phyloP scores from a whole-genome alignment of 805 yeast species.

The Ogataea neopini region DNA sequence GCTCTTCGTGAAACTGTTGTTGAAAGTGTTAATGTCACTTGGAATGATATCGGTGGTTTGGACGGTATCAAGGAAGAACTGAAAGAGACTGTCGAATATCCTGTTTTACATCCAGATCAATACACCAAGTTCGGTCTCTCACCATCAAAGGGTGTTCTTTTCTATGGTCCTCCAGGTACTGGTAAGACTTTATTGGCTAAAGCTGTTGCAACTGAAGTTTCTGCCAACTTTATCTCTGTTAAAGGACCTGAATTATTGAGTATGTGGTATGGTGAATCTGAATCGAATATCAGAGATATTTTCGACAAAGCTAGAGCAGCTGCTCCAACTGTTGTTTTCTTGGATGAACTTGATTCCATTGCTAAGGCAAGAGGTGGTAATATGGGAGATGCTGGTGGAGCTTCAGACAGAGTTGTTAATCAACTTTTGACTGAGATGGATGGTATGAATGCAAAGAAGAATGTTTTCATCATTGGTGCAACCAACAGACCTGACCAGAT shows the following conservation, averaged over 20 bases:
- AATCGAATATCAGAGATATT: conserved; percentile 94
- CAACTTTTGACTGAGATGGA: conserved; percentile 98
- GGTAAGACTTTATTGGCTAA: conserved; percentile 98
- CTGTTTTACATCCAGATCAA: conserved; percentile 98
- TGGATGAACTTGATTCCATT: conserved; percentile 97
- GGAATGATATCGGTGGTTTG: conserved; percentile 99
- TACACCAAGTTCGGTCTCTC: conserved; percentile 97
- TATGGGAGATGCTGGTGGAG: conserved; percentile 93
- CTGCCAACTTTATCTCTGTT: conserved; percentile 96
- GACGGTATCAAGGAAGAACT: conserved; percentile 95
- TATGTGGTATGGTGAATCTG: conserved; percentile 99
- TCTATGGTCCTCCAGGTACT: conserved; percentile 99
- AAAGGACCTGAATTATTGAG: conserved; percentile 96
- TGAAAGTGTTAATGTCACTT: conserved; percentile 95
- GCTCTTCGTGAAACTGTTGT: conserved; percentile 99
- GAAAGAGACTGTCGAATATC: conserved; percentile 98
- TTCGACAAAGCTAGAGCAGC: conserved; percentile 99
- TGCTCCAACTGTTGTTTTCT: conserved; percentile 98
- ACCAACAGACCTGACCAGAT: conserved; percentile 99
- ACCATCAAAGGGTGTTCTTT: conserved; percentile 97
- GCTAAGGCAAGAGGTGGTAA: conserved; percentile 96
- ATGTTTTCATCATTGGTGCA: conserved; percentile 98
- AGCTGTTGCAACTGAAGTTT: conserved; percentile 98
- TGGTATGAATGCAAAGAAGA: conserved; percentile 99
- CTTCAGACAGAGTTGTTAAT: conserved; percentile 93